Base-by-base conservation (phyloP, 768 basidiomycete genomes). In the Naematelia encephala region DNA sequence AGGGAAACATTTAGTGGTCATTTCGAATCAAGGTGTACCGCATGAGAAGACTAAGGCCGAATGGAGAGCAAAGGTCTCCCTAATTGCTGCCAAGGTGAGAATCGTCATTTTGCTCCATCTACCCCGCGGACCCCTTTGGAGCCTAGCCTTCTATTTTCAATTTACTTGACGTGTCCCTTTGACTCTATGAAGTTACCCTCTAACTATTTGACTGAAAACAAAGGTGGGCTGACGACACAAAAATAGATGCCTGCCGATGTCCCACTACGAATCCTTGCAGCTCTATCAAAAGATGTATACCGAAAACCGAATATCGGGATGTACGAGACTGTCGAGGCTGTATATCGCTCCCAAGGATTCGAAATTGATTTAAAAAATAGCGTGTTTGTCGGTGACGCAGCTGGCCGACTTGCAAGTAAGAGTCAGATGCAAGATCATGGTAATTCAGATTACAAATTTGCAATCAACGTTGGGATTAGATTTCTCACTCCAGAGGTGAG, bases 241-340 rank as follows among this genome's bases (percentile, higher is more conserved):
- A n/a, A n/a, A n/a, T n/a, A 91, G 90, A 76, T 91, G n/a, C 81
- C 84, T 0, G 79, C 34, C 21, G 61, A 82, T 16, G 79, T 89
- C 0, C 90, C 91, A 0, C 87, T 96, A 68, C 84, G 83, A 45
- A 64, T 94, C 30, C 82, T 91, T 56, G 91, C 88, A 5, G 91
- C 91, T 0, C 43, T 67, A 21, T 59, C 56, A 8, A 84, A 81
- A 4, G 91, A 94, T 67, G 81, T 81, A 28, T 90, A 84, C 67
- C 81, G 92, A 14, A 96, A 96, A 75, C 92, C 92, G 2, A 86
- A 89, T 81, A 84, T 84, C 11, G 90, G 90, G 2, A 91, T 93
- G 82, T 94, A 87, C 86, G 80, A 82, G 57, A 85, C 86, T 62
- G 77, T 93, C 47, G 83, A 86, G 65, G 80, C 79, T 1, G 80